A percentile compares a stretch with the other conserved stretches of the same genome.
These are phyloP conservation scores for Penicillium crystallinum DNA, from an alignment of 495 filamentous ascomycete species.

Conservation along the genomic window DNA sequence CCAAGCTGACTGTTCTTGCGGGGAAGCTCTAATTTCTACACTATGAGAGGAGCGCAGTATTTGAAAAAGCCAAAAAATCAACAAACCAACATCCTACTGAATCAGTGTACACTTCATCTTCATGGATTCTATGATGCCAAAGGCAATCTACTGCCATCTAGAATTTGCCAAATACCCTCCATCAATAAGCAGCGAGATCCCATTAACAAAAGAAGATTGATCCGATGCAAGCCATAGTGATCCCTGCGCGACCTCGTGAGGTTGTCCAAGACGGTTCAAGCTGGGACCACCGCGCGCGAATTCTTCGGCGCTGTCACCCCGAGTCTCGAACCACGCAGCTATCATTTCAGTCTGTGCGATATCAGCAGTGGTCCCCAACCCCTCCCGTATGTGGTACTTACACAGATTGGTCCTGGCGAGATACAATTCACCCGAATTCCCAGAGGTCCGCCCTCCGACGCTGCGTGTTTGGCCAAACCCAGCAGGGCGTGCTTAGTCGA, in stretches of 20 bases:
- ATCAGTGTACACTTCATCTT: no score
- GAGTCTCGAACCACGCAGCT: background rate
- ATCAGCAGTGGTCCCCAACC: background rate
- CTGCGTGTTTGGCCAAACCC: background rate
- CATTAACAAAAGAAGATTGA: background rate
- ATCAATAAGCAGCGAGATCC: background rate
- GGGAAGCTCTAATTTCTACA: no score
- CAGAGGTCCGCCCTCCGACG: background rate
- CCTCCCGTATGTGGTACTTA: background rate
- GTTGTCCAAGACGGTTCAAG: background rate
- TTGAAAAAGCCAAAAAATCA: no score
- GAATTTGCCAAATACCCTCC: background rate
- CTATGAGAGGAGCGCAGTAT: no score
- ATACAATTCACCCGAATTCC: background rate
- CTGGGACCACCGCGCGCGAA: background rate
- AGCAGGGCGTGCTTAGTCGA: background rate
- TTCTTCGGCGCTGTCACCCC: background rate
- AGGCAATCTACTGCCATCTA: background rate
- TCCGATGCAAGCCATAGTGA: background rate
- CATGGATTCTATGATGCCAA: background rate
- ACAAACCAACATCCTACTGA: no score
- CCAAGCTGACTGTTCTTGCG: background rate
- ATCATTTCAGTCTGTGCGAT: background rate
- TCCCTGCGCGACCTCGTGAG: background rate
- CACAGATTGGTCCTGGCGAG: background rate